Evolutionary conservation across 345 rosid genomes (phyloP), one percentile per base, ranked within the genome.

Genomic region (Excoecaria agallocha): DNA sequence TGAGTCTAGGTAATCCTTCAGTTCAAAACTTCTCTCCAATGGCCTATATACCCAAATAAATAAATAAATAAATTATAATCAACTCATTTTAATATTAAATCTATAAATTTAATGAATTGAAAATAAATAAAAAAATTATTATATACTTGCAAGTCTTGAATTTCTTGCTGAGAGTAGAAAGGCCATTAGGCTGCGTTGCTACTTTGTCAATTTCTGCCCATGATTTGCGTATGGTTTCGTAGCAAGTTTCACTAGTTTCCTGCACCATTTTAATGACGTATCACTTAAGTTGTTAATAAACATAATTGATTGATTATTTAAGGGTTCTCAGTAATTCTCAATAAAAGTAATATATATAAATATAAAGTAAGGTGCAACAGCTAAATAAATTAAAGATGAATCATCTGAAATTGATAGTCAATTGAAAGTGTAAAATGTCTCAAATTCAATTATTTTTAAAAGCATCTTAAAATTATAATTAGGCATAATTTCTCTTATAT

Each of bases 191-290:
- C 16, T 78, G 30, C 2, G 77, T 58, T 68, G 77, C 77, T 15
- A 63, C 17, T 70, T 15, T 58, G 13, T 80, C 81, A 5, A 86
- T 84, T 56, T 68, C 79, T 10, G 78, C 58, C 87, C 87, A 86
- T 13, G 87, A 86, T 12, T 80, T 51, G 3, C 46, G 8, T 66
- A 86, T 81, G 0, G 84, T 83, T 52, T 71, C 45, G 74, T 83
- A 83, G 76, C 89, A 84, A 13, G 68, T 80, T 54, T 82, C 83
- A 41, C 89, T 84, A 1, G 73, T 63, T 38, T 68, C 76, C 65
- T 81, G 78, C 55, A 67, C 45, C 51, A 76, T 54, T 12, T 30
- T 30, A 17, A 13, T 52, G 22, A n/a, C 5, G 11, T 0, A 22
- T 55, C 5, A 16, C 17, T 8, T 6, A 20, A 38, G 30, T 10